Conservation (phyloP, 1,284 basidiomycete species). For the Melampsora medusae region DNA sequence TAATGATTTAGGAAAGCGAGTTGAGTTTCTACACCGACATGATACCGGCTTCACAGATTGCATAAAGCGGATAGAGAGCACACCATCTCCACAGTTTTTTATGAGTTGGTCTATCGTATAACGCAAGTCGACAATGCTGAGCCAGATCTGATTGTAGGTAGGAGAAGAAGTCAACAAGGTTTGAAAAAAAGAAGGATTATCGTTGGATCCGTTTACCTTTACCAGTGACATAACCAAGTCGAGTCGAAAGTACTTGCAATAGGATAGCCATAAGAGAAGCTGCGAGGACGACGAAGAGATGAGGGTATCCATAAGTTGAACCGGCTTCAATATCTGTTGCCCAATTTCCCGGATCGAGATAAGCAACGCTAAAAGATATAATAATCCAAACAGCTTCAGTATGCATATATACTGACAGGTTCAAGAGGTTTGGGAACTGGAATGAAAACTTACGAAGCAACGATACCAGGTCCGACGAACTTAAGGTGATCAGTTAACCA, state of each 20-base stretch:
- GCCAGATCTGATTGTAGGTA: constrained; percentile 50
- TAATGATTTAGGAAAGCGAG: not conserved
- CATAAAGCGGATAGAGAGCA: constrained; percentile 67
- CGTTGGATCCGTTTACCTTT: constrained; percentile 47
- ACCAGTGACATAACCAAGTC: constrained; percentile 60
- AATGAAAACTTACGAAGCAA: constrained; percentile 56
- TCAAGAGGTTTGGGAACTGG: constrained; percentile 27
- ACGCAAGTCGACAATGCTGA: constrained; percentile 50
- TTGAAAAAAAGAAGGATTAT: constrained; percentile 9
- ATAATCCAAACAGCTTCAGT: too few species aligned
- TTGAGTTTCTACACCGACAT: constrained; percentile 63
- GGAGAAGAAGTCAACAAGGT: constrained; percentile 48
- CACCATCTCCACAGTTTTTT: constrained; percentile 65
- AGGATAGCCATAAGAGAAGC: constrained; percentile 53
- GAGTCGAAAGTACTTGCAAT: constrained; percentile 58
- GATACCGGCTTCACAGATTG: constrained; percentile 73
- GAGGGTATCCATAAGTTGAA: constrained; percentile 66
- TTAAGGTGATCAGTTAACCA: constrained; percentile 51
- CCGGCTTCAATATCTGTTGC: constrained; percentile 54
- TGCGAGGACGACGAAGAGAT: constrained; percentile 76
- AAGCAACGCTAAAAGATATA: constrained; percentile 11
- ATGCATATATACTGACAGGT: not conserved
- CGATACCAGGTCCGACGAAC: constrained; percentile 57
- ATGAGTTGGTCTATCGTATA: constrained; percentile 67
- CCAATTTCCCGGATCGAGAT: constrained; percentile 47